Percentiles rank a stretch among this genome's conserved stretches.
phyloP scores from a whole-genome alignment of 176 grass and related monocot genomes.

The Lolium rigidum region DNA sequence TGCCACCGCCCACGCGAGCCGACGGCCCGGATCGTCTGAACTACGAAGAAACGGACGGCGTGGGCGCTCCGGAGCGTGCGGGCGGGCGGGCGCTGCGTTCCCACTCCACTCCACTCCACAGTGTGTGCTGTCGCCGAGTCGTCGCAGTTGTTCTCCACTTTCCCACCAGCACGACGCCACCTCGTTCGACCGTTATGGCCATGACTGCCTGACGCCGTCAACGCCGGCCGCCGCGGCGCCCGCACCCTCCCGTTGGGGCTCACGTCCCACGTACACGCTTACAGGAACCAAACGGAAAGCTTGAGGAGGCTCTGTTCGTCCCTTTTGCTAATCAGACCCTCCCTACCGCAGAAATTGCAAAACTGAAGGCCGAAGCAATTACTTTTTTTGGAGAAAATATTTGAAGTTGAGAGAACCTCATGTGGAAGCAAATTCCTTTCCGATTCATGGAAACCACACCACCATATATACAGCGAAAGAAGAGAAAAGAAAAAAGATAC shows the following conservation, averaged over 20 bases:
- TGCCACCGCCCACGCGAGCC: constrained; percentile 12
- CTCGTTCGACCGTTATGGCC: constrained; percentile 49
- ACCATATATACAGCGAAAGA: too few relatives aligned
- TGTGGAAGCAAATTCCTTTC: too few relatives aligned
- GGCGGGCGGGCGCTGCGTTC: neutral
- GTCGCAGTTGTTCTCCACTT: constrained; percentile 14
- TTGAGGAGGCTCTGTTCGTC: neutral
- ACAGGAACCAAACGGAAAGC: constrained; percentile 21
- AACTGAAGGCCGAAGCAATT: fast-evolving
- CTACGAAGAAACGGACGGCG: neutral
- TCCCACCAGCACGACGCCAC: constrained; percentile 12
- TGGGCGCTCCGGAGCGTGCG: neutral
- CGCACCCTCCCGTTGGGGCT: constrained; percentile 34
- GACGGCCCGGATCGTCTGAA: neutral
- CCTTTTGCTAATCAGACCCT: neutral
- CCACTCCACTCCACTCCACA: constrained; percentile 31
- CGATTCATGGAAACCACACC: too few relatives aligned
- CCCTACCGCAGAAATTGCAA: neutral
- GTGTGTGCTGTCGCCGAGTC: neutral
- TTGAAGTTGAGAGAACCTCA: too few relatives aligned
- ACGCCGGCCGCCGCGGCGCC: neutral
- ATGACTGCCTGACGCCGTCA: constrained; percentile 42
- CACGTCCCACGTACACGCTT: neutral
- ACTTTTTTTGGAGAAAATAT: neutral
- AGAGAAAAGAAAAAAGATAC: too few relatives aligned